These are phyloP conservation scores for Spizellomyces sp. DNA, from an alignment of 192 early-diverging fungal genomes.

Conservation along the genomic window DNA sequence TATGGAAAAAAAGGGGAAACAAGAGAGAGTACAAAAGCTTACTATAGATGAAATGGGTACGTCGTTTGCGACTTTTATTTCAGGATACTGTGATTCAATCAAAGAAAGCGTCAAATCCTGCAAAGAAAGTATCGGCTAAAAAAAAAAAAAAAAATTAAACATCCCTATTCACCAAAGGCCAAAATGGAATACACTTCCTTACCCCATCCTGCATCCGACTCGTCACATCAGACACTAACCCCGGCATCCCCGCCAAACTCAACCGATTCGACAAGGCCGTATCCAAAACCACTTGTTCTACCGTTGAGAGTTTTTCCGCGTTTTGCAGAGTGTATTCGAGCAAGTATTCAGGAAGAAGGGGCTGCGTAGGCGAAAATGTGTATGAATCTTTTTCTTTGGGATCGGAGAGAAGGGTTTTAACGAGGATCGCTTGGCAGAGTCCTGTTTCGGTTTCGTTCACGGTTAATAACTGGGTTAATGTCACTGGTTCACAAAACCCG, in stretches of 20 bases:
- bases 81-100: constrained; percentile 25
- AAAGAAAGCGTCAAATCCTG: constrained; percentile 6
- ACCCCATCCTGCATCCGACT: too few species aligned
- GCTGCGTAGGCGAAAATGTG: not conserved
- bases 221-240: constrained; percentile 41
- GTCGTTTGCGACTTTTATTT: constrained; percentile 27
- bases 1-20: not conserved
- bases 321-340: constrained; percentile 55
- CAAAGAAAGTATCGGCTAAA: too few species aligned
- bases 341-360: constrained; percentile 51
- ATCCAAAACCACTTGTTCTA: constrained; percentile 51
- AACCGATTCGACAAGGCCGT: constrained; percentile 55
- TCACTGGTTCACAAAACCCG: constrained; percentile 13
- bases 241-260: constrained; percentile 54
- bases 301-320: constrained; percentile 31
- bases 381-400: too few species aligned
- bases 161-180: too few species aligned
- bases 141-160: too few species aligned
- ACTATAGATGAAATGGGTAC: not conserved
- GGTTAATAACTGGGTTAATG: too few species aligned
- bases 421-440: too few species aligned
- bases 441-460: too few species aligned
- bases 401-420: too few species aligned
- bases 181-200: too few species aligned
- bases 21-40: not conserved